Conservation (phyloP, 2,329 filamentous ascomycete genomes). For the Fusarium phyllophilum region DNA sequence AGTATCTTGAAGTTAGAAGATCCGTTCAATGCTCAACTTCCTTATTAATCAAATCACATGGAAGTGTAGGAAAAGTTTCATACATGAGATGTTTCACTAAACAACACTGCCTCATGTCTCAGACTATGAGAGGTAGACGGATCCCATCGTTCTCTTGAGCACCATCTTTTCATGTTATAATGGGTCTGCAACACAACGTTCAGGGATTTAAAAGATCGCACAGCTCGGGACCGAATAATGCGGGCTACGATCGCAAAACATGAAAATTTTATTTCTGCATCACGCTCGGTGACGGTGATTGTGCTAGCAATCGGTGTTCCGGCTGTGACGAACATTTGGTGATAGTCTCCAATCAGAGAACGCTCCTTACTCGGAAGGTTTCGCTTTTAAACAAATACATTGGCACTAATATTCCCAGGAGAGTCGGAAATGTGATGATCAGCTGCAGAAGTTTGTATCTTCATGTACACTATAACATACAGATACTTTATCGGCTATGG, state of each 20-base stretch:
- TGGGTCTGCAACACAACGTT: neutral
- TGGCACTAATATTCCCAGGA: neutral
- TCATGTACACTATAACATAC: slow-evolving; percentile 11
- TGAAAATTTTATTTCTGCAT: neutral
- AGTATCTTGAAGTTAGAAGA: neutral
- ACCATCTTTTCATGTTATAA: neutral
- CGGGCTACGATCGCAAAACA: neutral
- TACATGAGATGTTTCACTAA: slow-evolving; percentile 18
- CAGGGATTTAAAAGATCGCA: neutral
- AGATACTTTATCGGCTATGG: slow-evolving; percentile 24
- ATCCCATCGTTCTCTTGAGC: slow-evolving; percentile 3
- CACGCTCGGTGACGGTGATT: neutral
- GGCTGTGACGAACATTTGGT: neutral
- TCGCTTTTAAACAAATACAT: neutral
- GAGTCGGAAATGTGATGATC: slow-evolving; percentile 5
- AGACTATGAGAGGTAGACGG: slow-evolving; percentile 2
- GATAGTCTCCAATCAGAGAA: slow-evolving; percentile 1
- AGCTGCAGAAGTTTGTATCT: slow-evolving; percentile 20
- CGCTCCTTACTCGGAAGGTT: neutral
- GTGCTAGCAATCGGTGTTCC: neutral
- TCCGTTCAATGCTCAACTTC: neutral
- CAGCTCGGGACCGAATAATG: slow-evolving; percentile 8
- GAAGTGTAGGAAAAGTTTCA: neutral
- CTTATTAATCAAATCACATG: neutral
- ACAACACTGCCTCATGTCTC: slow-evolving; percentile 19